Evolutionary conservation across 441 rosid species (phyloP).

Genomic region (Aquilaria agallochum): DNA sequence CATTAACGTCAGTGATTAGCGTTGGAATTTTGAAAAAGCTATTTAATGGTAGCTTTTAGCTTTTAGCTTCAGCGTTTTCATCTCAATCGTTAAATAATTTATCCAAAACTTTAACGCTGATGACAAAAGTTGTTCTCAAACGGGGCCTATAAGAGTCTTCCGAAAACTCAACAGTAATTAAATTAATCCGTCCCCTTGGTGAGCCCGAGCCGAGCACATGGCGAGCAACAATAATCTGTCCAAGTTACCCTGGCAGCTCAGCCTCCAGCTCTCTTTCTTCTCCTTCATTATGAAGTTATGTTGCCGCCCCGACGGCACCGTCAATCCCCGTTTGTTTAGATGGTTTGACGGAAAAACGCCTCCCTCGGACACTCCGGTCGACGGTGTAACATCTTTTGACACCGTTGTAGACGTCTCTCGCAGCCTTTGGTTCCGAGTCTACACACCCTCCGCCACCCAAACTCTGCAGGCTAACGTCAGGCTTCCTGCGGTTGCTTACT

Average conservation of each 20-base stretch:
- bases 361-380: background rate
- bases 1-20: too few species aligned
- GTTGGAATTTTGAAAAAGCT: too few species aligned
- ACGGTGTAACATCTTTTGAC: constrained; percentile 11
- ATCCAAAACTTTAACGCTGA: too few species aligned
- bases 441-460: background rate
- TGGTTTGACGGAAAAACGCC: constrained; percentile 6
- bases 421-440: constrained; percentile 2
- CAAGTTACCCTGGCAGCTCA: background rate
- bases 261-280: background rate
- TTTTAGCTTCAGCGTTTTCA: too few species aligned
- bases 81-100: too few species aligned
- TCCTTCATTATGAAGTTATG: background rate
- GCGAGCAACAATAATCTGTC: too few species aligned
- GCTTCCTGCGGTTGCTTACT: background rate
- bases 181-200: too few species aligned
- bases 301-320: constrained; percentile 8
- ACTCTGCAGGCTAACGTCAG: background rate
- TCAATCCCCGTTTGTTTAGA: constrained; percentile 8
- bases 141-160: too few species aligned
- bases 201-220: too few species aligned
- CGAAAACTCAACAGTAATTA: too few species aligned
- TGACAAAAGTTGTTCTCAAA: too few species aligned
- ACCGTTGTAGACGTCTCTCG: constrained; percentile 2
- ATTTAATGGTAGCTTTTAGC: too few species aligned